Evolutionary conservation across 768 basidiomycete species (phyloP).

Genomic region (Kwoniella sp.): DNA sequence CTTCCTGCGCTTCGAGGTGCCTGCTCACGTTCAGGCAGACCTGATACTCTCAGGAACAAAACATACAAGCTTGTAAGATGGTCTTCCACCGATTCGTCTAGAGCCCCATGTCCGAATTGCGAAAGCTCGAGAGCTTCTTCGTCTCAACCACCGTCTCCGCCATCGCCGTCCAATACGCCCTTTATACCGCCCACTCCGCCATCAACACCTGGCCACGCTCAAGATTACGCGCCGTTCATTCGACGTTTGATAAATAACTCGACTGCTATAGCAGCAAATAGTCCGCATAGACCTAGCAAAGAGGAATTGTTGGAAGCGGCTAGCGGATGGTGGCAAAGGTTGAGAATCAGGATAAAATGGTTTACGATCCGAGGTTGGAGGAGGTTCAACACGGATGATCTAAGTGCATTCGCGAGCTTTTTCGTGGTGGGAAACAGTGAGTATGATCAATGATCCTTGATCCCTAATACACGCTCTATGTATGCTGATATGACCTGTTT

Average conservation of each 20-base stretch:
- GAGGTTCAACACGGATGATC: conserved; percentile 92
- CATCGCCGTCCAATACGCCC: conserved; percentile 15
- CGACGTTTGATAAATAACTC: conserved; percentile 44
- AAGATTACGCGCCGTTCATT: conserved; percentile 54
- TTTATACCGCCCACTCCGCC: conserved; percentile 15
- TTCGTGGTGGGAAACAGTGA: conserved; percentile 85
- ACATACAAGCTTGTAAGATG: conserved; percentile 1
- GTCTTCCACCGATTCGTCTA: conserved; percentile 8
- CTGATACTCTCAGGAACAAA: neutral
- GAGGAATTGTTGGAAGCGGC: conserved; percentile 87
- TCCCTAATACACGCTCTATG: no score
- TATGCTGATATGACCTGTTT: conserved; percentile 11
- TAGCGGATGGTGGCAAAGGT: conserved; percentile 84
- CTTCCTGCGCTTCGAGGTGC: neutral
- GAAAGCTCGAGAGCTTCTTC: conserved; percentile 11
- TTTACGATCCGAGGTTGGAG: conserved; percentile 92
- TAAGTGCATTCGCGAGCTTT: conserved; percentile 94
- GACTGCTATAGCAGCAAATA: conserved; percentile 27
- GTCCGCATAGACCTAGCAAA: conserved; percentile 66
- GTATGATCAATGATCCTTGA: conserved; percentile 10
- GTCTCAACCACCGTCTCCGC: conserved; percentile 5
- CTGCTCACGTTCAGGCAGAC: neutral
- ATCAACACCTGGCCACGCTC: conserved; percentile 33
- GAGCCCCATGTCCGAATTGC: conserved; percentile 29
- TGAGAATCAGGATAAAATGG: conserved; percentile 94